Evolutionary conservation across 257 asterid genomes (phyloP).

Genomic region (Nicotiana benthamiana): DNA sequence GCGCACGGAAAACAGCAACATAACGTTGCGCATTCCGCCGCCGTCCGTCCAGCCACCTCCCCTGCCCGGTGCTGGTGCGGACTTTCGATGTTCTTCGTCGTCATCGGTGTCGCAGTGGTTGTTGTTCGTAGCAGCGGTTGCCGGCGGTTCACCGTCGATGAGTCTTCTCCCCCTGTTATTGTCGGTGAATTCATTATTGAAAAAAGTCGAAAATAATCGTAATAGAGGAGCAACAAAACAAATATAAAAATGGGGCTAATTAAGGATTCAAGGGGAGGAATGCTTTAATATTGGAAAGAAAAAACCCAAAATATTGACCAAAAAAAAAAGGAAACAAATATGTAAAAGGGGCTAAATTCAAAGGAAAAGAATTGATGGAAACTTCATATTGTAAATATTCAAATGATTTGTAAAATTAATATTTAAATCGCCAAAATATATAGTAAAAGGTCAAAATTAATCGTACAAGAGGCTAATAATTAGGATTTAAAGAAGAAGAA

Average conservation of each 20-base stretch:
- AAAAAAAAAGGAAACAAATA: too few relatives aligned
- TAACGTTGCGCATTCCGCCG: slow-evolving; percentile 84
- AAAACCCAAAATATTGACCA: too few relatives aligned
- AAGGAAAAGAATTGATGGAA: too few relatives aligned
- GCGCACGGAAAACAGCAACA: slow-evolving; percentile 77
- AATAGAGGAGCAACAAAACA: background rate
- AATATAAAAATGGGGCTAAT: too few relatives aligned
- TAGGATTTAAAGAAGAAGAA: background rate
- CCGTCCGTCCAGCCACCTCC: slow-evolving; percentile 71
- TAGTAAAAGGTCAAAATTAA: background rate
- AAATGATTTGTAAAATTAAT: too few relatives aligned
- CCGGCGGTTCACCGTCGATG: slow-evolving; percentile 11
- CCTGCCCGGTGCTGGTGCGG: slow-evolving; percentile 23
- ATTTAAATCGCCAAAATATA: too few relatives aligned
- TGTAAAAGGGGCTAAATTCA: too few relatives aligned
- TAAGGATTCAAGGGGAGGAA: too few relatives aligned
- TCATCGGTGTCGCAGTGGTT: background rate
- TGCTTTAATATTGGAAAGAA: too few relatives aligned
- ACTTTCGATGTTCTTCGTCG: background rate
- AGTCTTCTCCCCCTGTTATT: background rate
- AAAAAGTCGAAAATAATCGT: background rate
- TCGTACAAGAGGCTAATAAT: too few relatives aligned
- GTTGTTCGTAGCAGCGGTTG: slow-evolving; percentile 14
- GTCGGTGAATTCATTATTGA: background rate
- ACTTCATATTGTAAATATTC: too few relatives aligned